Evolutionary conservation across 495 filamentous ascomycete species (phyloP).

Genomic region (Haplographium delicatum): DNA sequence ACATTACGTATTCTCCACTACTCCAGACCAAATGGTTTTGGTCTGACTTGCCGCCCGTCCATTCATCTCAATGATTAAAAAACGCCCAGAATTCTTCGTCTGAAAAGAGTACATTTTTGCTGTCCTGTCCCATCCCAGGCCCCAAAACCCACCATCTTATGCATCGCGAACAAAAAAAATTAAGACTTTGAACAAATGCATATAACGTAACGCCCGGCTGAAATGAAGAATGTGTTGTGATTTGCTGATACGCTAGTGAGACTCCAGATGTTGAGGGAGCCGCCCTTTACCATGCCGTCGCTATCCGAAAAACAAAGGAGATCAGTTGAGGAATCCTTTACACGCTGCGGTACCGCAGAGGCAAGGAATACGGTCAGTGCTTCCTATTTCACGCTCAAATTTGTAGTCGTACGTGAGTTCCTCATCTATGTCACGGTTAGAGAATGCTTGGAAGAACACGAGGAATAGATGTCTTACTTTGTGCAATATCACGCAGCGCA

Average conservation of each 20-base stretch:
- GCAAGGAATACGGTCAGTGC: conserved; percentile 92
- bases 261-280: not conserved
- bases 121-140: not conserved
- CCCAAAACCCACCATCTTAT: conserved; percentile 17
- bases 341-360: conserved; percentile 92
- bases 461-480: conserved; percentile 59
- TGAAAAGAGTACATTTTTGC: conserved; percentile 29
- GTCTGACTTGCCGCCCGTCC: not conserved
- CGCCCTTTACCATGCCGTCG: not conserved
- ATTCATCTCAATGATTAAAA: not conserved
- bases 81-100: conserved; percentile 24
- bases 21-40: too few species aligned
- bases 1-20: too few species aligned
- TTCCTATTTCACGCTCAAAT: conserved; percentile 94
- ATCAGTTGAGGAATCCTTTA: conserved; percentile 97
- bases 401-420: conserved; percentile 99
- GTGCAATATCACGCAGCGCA: conserved; percentile 86
- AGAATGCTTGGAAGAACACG: conserved; percentile 28
- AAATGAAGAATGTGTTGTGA: conserved; percentile 4
- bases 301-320: conserved; percentile 1
- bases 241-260: not conserved
- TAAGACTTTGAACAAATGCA: too few species aligned
- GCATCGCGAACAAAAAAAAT: conserved; percentile 14
- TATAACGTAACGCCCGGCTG: conserved; percentile 6
- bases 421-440: conserved; percentile 70